These are phyloP conservation scores for Lipomyces orientalis DNA, from an alignment of 805 yeast genomes.

Conservation along the genomic window DNA sequence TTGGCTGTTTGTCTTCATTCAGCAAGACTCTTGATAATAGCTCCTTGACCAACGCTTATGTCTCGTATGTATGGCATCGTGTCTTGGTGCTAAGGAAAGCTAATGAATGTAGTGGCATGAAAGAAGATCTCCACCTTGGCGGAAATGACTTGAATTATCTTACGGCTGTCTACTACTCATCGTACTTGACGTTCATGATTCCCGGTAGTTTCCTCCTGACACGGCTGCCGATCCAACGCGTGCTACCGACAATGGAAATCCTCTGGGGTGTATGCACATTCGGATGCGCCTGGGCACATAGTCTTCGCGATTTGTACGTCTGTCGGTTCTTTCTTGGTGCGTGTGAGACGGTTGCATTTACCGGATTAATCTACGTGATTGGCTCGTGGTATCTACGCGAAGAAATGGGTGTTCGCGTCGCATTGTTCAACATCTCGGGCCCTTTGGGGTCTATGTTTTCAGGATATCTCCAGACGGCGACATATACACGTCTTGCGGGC, in stretches of 20 bases:
- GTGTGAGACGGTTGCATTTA: conserved; percentile 70
- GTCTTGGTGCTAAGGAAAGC: neutral
- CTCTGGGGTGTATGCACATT: conserved; percentile 73
- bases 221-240: conserved; percentile 45
- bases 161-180: conserved; percentile 39
- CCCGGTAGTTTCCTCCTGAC: conserved; percentile 47
- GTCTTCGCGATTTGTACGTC: conserved; percentile 55
- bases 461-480: conserved; percentile 63
- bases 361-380: conserved; percentile 49
- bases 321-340: conserved; percentile 71
- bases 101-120: conserved; percentile 52
- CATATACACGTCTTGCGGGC: conserved; percentile 54
- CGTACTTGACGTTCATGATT: conserved; percentile 45
- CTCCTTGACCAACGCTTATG: conserved; percentile 59
- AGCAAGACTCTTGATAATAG: conserved; percentile 59
- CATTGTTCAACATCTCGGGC: conserved; percentile 50
- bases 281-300: conserved; percentile 52
- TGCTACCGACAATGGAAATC: conserved; percentile 45
- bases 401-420: conserved; percentile 56
- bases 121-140: conserved; percentile 51
- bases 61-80: conserved; percentile 42
- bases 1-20: conserved; percentile 49
- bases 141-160: conserved; percentile 55
- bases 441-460: conserved; percentile 53
- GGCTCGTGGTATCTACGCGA: conserved; percentile 65